A percentile compares a stretch with the other conserved stretches of the same genome.
Evolutionary conservation across 2,329 filamentous ascomycete genomes (phyloP).

Genomic region (Blastomyces gilchristii): DNA sequence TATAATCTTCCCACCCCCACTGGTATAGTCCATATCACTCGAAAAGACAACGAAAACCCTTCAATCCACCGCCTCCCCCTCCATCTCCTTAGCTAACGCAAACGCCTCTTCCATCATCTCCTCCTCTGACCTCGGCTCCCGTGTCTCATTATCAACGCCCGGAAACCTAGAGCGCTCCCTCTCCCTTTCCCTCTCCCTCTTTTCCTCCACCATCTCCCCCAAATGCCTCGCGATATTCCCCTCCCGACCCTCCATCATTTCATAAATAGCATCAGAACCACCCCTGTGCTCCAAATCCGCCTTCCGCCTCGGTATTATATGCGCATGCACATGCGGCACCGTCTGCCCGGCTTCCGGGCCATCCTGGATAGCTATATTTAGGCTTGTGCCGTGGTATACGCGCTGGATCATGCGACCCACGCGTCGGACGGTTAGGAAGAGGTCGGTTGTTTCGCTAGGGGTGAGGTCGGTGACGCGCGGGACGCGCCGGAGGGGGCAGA

Average conservation of each 20-base stretch:
- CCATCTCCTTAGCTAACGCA: slow-evolving; percentile 50
- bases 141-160: slow-evolving; percentile 58
- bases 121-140: slow-evolving; percentile 55
- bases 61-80: slow-evolving; percentile 30
- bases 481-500: slow-evolving; percentile 63
- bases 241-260: slow-evolving; percentile 69
- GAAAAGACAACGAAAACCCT: not conserved
- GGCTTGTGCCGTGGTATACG: slow-evolving; percentile 55
- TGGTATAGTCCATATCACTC: not conserved
- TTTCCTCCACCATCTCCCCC: slow-evolving; percentile 46
- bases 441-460: slow-evolving; percentile 62
- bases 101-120: slow-evolving; percentile 74
- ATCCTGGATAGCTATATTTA: slow-evolving; percentile 95
- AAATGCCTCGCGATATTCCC: slow-evolving; percentile 69
- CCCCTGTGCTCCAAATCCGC: slow-evolving; percentile 49
- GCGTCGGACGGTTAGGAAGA: slow-evolving; percentile 77
- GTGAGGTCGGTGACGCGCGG: slow-evolving; percentile 67
- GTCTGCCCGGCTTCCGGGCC: slow-evolving; percentile 84
- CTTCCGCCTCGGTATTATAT: slow-evolving; percentile 66
- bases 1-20: not conserved
- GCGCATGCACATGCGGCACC: slow-evolving; percentile 84
- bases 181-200: slow-evolving; percentile 51
- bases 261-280: slow-evolving; percentile 67
- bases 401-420: slow-evolving; percentile 65
- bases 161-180: slow-evolving; percentile 59